Evolutionary conservation across 495 filamentous ascomycete species (phyloP).

Genomic region (Glarea lozoyensis): DNA sequence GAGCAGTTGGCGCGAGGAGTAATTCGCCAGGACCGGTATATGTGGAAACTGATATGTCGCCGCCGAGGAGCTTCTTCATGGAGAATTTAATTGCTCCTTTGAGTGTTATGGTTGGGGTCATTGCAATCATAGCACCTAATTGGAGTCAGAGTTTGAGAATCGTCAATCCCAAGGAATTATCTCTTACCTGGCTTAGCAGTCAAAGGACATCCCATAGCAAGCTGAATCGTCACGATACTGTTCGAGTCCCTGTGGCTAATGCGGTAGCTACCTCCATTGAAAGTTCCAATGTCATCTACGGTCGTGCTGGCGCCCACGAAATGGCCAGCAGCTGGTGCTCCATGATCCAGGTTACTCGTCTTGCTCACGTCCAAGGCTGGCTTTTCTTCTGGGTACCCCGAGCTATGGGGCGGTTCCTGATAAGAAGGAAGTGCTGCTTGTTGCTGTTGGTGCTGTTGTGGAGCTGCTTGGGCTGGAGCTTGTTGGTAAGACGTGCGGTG

Average conservation of each 20-base stretch:
- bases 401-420: slow-evolving; percentile 15
- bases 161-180: no score
- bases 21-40: slow-evolving; percentile 91
- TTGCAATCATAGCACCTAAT: slow-evolving; percentile 81
- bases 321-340: slow-evolving; percentile 39
- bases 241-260: slow-evolving; percentile 92
- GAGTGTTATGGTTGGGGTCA: slow-evolving; percentile 80
- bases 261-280: slow-evolving; percentile 91
- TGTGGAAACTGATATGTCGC: slow-evolving; percentile 69
- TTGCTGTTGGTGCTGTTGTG: slow-evolving; percentile 9
- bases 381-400: slow-evolving; percentile 19
- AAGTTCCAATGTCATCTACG: slow-evolving; percentile 79
- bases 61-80: slow-evolving; percentile 78
- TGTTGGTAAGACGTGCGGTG: slow-evolving; percentile 17
- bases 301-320: slow-evolving; percentile 53
- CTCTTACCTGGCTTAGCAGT: slow-evolving; percentile 67
- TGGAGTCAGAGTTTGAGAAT: no score
- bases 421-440: slow-evolving; percentile 19
- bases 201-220: slow-evolving; percentile 83
- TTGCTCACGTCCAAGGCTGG: slow-evolving; percentile 21
- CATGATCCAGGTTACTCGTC: slow-evolving; percentile 27
- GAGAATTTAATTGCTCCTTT: slow-evolving; percentile 73
- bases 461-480: slow-evolving; percentile 11
- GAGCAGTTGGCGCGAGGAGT: slow-evolving; percentile 64
- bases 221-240: slow-evolving; percentile 76